phyloP scores from a whole-genome alignment of 2,329 filamentous ascomycete species.

The Ceratocystis colombiana region DNA sequence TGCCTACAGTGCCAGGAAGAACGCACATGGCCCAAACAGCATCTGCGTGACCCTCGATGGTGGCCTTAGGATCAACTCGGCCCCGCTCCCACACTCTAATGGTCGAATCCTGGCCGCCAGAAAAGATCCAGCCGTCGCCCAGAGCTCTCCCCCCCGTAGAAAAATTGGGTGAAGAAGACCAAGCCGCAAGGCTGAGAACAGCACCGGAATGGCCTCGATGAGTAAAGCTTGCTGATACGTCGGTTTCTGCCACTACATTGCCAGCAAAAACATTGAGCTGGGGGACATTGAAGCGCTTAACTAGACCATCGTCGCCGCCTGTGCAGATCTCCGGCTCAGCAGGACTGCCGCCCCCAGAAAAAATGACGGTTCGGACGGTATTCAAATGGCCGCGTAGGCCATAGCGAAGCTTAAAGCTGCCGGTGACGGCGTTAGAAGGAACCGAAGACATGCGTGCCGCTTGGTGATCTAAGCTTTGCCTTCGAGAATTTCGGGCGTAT shows the following conservation, averaged over 20 bases:
- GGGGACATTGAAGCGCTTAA: conserved; percentile 95
- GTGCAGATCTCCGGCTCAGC: conserved; percentile 96
- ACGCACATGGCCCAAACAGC: conserved; percentile 94
- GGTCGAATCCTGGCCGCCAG: conserved; percentile 85
- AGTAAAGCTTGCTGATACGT: conserved; percentile 88
- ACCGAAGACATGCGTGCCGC: conserved; percentile 41
- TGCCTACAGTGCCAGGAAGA: conserved; percentile 68
- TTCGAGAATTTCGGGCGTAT: conserved; percentile 69
- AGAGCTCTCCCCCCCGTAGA: conserved; percentile 76
- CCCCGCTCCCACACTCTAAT: conserved; percentile 93
- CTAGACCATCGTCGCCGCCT: conserved; percentile 84
- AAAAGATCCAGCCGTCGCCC: conserved; percentile 97
- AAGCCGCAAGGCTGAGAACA: conserved; percentile 77
- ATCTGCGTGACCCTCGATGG: conserved; percentile 86
- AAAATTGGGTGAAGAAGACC: conserved; percentile 78
- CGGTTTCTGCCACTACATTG: conserved; percentile 56
- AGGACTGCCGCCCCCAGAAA: conserved; percentile 89
- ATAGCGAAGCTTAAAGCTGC: conserved; percentile 85
- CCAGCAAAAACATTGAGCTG: conserved; percentile 53
- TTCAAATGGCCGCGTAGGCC: conserved; percentile 86
- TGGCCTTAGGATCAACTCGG: conserved; percentile 87
- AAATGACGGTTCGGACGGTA: conserved; percentile 87
- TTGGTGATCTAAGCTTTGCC: conserved; percentile 60
- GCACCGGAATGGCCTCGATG: conserved; percentile 88
- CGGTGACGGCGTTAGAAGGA: conserved; percentile 54